Evolutionary conservation across 345 rosid species (phyloP).

Genomic region (Eutrema japonicum): DNA sequence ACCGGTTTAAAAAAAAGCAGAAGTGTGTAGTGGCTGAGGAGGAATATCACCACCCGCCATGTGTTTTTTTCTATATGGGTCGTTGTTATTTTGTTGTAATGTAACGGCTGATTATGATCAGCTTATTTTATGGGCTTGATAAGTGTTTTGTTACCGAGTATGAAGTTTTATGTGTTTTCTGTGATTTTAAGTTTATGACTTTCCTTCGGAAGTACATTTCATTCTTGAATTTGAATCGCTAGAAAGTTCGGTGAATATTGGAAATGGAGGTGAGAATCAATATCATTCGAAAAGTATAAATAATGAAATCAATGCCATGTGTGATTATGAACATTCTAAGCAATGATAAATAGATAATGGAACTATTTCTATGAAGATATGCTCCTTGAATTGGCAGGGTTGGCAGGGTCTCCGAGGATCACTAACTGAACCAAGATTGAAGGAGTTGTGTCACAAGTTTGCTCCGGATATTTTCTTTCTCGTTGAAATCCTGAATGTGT

Average conservation of each 20-base stretch:
- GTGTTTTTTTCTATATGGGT: constrained; percentile 12
- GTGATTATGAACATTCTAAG: neutral
- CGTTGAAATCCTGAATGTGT: too few relatives aligned
- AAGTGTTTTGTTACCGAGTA: neutral
- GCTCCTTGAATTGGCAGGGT: too few relatives aligned
- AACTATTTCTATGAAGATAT: too few relatives aligned
- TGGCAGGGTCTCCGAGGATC: too few relatives aligned
- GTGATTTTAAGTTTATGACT: neutral
- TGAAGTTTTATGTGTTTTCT: neutral
- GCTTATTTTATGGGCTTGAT: neutral
- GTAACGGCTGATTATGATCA: constrained; percentile 15
- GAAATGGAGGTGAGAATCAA: neutral
- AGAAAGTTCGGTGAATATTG: neutral
- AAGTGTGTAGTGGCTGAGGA: constrained; percentile 42
- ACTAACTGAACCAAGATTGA: too few relatives aligned
- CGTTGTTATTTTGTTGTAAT: constrained; percentile 21
- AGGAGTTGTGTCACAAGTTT: too few relatives aligned
- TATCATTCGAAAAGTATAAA: neutral
- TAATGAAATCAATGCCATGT: constrained; percentile 1
- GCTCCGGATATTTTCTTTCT: too few relatives aligned
- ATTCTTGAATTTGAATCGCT: neutral
- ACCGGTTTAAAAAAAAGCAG: constrained; percentile 22
- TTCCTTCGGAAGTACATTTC: neutral
- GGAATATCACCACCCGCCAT: constrained; percentile 42
- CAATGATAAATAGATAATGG: too few relatives aligned